phyloP scores from a whole-genome alignment of 768 basidiomycete genomes.

The Termitomyces sp. region DNA sequence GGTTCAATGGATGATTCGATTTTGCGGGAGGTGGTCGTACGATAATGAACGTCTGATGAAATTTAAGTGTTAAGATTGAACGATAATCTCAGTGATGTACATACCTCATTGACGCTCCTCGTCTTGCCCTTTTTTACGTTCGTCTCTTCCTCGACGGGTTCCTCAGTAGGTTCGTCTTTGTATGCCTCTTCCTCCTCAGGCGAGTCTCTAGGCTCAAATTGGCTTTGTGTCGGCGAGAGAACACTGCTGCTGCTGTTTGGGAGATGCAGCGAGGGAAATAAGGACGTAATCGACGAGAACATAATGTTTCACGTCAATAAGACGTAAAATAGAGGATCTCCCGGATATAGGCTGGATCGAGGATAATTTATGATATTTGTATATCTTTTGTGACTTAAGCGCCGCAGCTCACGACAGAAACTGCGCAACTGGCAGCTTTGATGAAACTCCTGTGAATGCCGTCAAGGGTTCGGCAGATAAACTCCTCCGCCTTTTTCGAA shows the following conservation, averaged over 20 bases:
- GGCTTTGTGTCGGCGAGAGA: not conserved
- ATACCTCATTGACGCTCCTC: conserved; percentile 44
- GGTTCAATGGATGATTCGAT: conserved; percentile 11
- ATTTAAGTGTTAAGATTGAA: not conserved
- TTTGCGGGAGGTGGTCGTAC: conserved; percentile 4
- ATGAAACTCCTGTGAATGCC: not conserved
- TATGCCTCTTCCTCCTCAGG: conserved; percentile 16
- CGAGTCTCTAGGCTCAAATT: conserved; percentile 9
- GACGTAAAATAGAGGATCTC: not conserved
- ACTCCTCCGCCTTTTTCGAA: not conserved
- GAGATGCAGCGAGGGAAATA: conserved; percentile 16
- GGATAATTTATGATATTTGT: conserved; percentile 5
- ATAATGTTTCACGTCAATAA: conserved; percentile 3
- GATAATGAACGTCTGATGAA: conserved; percentile 8
- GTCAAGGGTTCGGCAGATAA: not conserved
- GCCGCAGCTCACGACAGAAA: not conserved
- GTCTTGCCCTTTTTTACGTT: conserved; percentile 36
- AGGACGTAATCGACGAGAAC: conserved; percentile 17
- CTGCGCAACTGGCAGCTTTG: not conserved
- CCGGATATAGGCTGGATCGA: not conserved
- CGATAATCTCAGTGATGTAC: conserved; percentile 8
- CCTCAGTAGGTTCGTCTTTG: conserved; percentile 13
- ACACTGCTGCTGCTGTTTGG: conserved; percentile 5
- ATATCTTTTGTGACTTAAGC: not conserved
- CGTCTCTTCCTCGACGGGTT: conserved; percentile 20